These are phyloP conservation scores for Isochrysis galbana DNA, from an alignment of 78 protist species.

Conservation along the genomic window DNA sequence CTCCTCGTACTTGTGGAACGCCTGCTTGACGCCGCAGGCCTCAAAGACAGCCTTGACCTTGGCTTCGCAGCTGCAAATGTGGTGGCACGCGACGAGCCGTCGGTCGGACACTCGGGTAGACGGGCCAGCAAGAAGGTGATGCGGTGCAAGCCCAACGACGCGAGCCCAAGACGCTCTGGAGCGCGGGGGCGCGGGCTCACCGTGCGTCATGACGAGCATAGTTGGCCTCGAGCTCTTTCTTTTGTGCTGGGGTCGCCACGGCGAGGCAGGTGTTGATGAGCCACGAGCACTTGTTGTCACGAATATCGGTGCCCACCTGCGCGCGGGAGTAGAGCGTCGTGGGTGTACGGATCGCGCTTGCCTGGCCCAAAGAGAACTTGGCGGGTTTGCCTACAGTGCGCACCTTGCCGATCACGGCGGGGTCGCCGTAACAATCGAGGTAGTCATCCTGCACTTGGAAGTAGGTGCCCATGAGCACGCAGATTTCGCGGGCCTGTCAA, in stretches of 20 bases:
- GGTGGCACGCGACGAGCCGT: too few species aligned
- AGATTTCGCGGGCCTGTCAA: constrained; percentile 69
- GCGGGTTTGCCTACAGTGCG: background rate
- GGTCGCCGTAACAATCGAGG: constrained; percentile 96
- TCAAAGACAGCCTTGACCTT: constrained; percentile 43
- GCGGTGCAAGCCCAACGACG: too few species aligned
- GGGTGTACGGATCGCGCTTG: background rate
- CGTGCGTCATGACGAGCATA: constrained; percentile 51
- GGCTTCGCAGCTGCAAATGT: too few species aligned
- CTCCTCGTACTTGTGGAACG: constrained; percentile 48
- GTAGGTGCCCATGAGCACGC: constrained; percentile 86
- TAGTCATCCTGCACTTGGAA: constrained; percentile 95
- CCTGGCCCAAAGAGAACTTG: too few species aligned
- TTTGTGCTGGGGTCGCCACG: constrained; percentile 69
- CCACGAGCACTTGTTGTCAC: constrained; percentile 96
- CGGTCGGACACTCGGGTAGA: background rate
- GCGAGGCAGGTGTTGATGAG: constrained; percentile 59
- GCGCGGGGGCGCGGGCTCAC: too few species aligned
- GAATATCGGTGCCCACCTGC: constrained; percentile 89
- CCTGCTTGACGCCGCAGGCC: background rate
- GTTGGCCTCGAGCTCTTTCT: constrained; percentile 57
- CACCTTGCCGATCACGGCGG: constrained; percentile 91
- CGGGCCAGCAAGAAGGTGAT: too few species aligned
- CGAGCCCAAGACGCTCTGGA: background rate
- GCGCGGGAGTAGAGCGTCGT: background rate